Conservation (phyloP, 352 stramenopile genomes). For the Phytophthora ohioensis region DNA sequence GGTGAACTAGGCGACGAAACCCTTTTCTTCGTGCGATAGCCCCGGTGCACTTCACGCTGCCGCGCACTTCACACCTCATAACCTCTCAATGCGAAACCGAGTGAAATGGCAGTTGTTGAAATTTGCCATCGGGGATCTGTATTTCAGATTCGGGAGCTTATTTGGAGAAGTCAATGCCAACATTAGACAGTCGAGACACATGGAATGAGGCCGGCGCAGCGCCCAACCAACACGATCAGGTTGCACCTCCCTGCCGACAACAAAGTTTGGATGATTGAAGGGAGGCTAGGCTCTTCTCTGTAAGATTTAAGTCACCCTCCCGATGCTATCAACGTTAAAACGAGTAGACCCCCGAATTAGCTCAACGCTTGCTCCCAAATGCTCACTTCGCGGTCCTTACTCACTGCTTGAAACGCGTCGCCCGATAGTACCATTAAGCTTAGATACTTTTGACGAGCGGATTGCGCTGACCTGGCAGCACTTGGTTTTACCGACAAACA, state of each 20-base stretch:
- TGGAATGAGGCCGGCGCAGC: neutral
- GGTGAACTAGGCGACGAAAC: conserved; percentile 20
- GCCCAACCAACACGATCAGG: neutral
- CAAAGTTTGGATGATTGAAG: conserved; percentile 23
- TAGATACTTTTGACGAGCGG: conserved; percentile 16
- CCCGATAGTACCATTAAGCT: neutral
- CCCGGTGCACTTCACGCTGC: conserved; percentile 14
- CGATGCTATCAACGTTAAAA: too few relatives aligned
- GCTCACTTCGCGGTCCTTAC: neutral
- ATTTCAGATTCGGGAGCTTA: neutral
- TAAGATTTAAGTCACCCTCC: neutral
- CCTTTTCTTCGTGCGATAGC: conserved; percentile 30
- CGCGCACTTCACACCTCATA: conserved; percentile 9
- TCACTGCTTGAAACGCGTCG: conserved; percentile 9
- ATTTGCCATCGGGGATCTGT: conserved; percentile 20
- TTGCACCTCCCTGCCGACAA: neutral
- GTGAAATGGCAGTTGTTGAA: conserved; percentile 25
- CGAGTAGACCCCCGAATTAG: too few relatives aligned
- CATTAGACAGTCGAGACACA: conserved; percentile 4
- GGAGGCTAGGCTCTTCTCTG: neutral
- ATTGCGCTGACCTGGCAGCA: conserved; percentile 7
- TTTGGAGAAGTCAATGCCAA: neutral
- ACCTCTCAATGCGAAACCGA: neutral
- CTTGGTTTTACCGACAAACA: conserved; percentile 4
- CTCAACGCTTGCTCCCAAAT: too few relatives aligned